Percentiles rank a stretch among this genome's conserved stretches.
phyloP scores from a whole-genome alignment of 2,329 filamentous ascomycete genomes.

The Penicillium sp. region DNA sequence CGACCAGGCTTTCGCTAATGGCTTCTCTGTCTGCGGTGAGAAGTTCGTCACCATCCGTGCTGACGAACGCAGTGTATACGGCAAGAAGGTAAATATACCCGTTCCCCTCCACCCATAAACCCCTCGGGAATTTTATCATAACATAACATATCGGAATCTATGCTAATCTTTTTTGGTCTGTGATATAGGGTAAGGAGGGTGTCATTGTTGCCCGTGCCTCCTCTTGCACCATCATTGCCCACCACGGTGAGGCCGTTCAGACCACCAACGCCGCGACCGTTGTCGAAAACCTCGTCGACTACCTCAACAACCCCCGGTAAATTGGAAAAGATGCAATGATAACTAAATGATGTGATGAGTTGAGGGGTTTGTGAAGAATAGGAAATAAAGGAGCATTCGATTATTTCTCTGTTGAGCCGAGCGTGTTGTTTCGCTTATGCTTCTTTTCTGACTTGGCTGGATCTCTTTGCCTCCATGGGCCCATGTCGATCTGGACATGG shows the following conservation, averaged over 20 bases:
- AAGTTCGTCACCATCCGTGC: conserved; percentile 75
- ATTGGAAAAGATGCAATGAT: conserved; percentile 8
- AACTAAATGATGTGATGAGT: conserved; percentile 21
- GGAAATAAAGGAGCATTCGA: conserved; percentile 23
- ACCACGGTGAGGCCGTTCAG: conserved; percentile 73
- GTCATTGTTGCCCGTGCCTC: conserved; percentile 80
- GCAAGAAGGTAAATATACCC: conserved; percentile 65
- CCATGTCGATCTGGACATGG: neutral
- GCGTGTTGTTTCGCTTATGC: conserved; percentile 1
- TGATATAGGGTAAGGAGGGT: conserved; percentile 69
- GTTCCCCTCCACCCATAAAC: conserved; percentile 23
- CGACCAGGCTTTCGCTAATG: conserved; percentile 54
- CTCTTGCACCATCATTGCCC: conserved; percentile 82
- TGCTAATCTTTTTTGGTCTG: conserved; percentile 3
- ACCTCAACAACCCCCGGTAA: conserved; percentile 75
- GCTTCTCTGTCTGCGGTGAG: conserved; percentile 71
- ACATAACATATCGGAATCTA: neutral
- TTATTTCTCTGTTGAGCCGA: conserved; percentile 5
- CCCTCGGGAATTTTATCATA: neutral
- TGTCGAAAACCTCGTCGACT: conserved; percentile 81
- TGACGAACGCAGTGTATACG: conserved; percentile 77
- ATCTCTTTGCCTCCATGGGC: conserved; percentile 1
- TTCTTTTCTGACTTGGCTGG: conserved; percentile 1
- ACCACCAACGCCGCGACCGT: conserved; percentile 74
- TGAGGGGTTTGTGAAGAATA: conserved; percentile 24